A percentile compares a stretch with the other conserved stretches of the same genome.
Conservation (phyloP, 257 asterid genomes). For the Solanum sejunctum region DNA sequence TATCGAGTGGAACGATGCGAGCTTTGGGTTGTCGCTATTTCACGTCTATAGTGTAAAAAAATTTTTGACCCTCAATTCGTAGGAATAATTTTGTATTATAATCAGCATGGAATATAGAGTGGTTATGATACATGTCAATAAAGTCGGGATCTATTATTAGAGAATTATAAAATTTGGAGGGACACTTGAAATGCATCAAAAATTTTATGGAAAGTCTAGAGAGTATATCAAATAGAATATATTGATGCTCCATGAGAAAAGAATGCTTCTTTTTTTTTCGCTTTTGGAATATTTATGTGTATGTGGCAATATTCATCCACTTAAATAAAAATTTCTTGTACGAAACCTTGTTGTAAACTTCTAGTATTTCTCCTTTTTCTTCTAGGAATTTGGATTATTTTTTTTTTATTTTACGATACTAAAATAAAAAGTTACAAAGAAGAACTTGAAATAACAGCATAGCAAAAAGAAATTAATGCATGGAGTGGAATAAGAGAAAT, state of each 20-base stretch:
- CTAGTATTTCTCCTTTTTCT: no score
- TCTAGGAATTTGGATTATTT: no score
- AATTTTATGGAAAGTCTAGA: neutral
- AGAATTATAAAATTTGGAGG: neutral
- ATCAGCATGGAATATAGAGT: neutral
- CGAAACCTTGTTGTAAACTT: no score
- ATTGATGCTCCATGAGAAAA: neutral
- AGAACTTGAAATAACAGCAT: no score
- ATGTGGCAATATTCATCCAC: no score
- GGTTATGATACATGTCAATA: neutral
- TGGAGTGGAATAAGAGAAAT: no score
- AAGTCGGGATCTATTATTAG: neutral
- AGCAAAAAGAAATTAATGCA: no score
- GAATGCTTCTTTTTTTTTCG: no score
- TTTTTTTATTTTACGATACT: no score
- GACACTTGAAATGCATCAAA: neutral
- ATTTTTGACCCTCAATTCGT: neutral
- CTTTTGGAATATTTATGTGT: neutral
- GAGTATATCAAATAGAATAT: neutral
- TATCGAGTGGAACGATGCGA: neutral
- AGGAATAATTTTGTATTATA: neutral
- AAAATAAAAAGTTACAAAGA: no score
- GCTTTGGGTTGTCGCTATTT: neutral
- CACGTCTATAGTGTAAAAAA: neutral
- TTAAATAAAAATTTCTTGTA: no score